Conservation (phyloP, 2,329 filamentous ascomycete species). For the Fusarium euwallaceae region DNA sequence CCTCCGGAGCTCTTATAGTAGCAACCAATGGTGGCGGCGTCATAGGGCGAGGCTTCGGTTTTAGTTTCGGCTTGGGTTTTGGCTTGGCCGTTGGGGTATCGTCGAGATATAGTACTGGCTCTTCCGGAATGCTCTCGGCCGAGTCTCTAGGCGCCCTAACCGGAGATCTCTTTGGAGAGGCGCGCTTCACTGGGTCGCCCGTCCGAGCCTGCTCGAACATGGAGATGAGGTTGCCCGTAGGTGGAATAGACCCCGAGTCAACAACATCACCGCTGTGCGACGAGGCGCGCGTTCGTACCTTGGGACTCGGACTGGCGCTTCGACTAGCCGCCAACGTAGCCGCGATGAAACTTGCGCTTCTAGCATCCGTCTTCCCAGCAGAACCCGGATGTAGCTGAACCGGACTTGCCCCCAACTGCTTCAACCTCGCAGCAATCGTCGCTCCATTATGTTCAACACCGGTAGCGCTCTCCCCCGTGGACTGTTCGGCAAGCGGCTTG, state of each 20-base stretch:
- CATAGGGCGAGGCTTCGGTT: constrained; percentile 41
- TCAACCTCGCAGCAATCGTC: constrained; percentile 41
- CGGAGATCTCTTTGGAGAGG: constrained; percentile 39
- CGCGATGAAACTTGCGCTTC: constrained; percentile 67
- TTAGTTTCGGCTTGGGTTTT: constrained; percentile 46
- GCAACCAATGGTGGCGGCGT: constrained; percentile 38
- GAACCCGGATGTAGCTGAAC: constrained; percentile 36
- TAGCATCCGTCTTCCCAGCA: constrained; percentile 51
- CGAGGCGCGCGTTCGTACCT: constrained; percentile 44
- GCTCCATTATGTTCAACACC: constrained; percentile 41
- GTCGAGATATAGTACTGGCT: constrained; percentile 1
- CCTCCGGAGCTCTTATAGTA: constrained; percentile 41
- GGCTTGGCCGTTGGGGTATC: constrained; percentile 36
- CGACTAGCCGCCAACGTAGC: constrained; percentile 72
- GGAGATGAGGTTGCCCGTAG: constrained; percentile 74
- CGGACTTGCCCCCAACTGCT: constrained; percentile 42
- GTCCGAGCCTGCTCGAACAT: constrained; percentile 72
- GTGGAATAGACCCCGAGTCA: constrained; percentile 69
- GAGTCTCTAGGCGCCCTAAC: constrained; percentile 21
- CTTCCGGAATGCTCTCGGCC: constrained; percentile 31
- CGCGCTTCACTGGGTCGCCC: constrained; percentile 54
- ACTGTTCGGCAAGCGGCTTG: constrained; percentile 52
- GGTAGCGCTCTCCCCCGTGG: constrained; percentile 53
- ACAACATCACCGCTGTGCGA: constrained; percentile 47
- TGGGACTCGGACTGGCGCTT: constrained; percentile 57